These are phyloP conservation scores for Xylariaceae sp. DNA, from an alignment of 2,329 filamentous ascomycete genomes.

Conservation along the genomic window DNA sequence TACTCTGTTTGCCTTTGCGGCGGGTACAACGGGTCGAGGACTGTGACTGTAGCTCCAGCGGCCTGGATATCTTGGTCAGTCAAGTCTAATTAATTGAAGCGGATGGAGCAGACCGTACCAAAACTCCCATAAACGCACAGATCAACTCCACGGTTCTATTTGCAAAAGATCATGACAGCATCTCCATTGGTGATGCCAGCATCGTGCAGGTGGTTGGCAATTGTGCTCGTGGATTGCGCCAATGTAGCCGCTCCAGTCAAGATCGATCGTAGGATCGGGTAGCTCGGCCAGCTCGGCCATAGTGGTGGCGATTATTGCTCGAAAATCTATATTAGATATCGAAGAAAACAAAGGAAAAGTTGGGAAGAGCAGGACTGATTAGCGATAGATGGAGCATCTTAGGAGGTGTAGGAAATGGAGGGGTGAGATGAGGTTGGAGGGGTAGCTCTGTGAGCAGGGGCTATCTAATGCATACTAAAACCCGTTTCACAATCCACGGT, in stretches of 20 bases:
- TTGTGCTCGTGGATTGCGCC: conserved; percentile 72
- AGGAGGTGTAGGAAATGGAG: too few relatives aligned
- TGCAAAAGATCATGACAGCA: conserved; percentile 91
- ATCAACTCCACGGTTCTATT: conserved; percentile 76
- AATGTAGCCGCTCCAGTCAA: conserved; percentile 70
- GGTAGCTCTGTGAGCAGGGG: too few relatives aligned
- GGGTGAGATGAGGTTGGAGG: too few relatives aligned
- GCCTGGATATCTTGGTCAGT: conserved; percentile 28
- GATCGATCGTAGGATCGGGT: conserved; percentile 71
- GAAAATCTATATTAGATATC: too few relatives aligned
- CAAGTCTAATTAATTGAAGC: conserved; percentile 51
- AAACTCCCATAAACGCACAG: conserved; percentile 77
- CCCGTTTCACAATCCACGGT: too few relatives aligned
- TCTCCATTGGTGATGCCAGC: conserved; percentile 79
- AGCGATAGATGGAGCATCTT: too few relatives aligned
- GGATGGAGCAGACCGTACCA: conserved; percentile 46
- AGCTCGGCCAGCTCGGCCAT: too few relatives aligned
- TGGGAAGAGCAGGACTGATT: too few relatives aligned
- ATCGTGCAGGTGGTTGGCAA: conserved; percentile 80
- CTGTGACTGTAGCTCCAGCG: conserved; percentile 67
- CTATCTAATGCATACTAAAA: too few relatives aligned
- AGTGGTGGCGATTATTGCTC: too few relatives aligned
- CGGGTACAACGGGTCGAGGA: conserved; percentile 84
- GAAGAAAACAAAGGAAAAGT: too few relatives aligned
- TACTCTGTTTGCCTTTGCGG: conserved; percentile 79